Evolutionary conservation across 2,329 filamentous ascomycete genomes (phyloP), one percentile per base, ranked within the genome.

Genomic region (Colletotrichum scovillei): DNA sequence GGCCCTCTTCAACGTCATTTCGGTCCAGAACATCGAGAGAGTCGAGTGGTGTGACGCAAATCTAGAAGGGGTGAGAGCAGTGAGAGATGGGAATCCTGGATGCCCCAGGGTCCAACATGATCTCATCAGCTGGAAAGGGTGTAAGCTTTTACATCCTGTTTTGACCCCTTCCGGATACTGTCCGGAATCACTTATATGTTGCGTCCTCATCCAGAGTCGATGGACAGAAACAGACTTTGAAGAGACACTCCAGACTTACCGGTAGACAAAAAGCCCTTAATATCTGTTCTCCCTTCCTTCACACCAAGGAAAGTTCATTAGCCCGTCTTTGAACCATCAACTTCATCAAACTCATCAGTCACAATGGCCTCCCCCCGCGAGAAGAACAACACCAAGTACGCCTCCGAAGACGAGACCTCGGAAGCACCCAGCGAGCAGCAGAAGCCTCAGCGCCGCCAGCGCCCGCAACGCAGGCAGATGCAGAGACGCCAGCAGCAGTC

Each of bases 341-440:
- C 24, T 22, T 46, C 38, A 46, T 32, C 62, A 58, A 38, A 12
- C 19, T n/a, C 22, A 32, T 6, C 9, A 30, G 60, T 53, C 69
- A 78, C 64, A 57, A 79, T 79, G 78, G 78, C 78, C 66, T 78
- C 81, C 24, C 80, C 80, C 63, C 79, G 77, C 68, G 75, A 81
- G 74, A 81, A 81, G 74, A 70, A 73, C 60, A 79, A 73, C 67
- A 79, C 80, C 71, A 78, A 78, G 74, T 82, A 82, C 77, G 81
- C 82, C 75, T 83, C 82, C 8, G 82, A 83, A 28, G 80, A 79
- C 59, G 82, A 75, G 62, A 81, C 81, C 53, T 76, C 73, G 9
- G 76, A 75, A 74, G 81, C 80, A 19, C 62, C 62, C 7, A 78
- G 78, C 67, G 77, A 81, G 71, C 79, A 81, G 70, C 75, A 66